phyloP scores from a whole-genome alignment of 305 asterid species.

The Solanum hybrid region DNA sequence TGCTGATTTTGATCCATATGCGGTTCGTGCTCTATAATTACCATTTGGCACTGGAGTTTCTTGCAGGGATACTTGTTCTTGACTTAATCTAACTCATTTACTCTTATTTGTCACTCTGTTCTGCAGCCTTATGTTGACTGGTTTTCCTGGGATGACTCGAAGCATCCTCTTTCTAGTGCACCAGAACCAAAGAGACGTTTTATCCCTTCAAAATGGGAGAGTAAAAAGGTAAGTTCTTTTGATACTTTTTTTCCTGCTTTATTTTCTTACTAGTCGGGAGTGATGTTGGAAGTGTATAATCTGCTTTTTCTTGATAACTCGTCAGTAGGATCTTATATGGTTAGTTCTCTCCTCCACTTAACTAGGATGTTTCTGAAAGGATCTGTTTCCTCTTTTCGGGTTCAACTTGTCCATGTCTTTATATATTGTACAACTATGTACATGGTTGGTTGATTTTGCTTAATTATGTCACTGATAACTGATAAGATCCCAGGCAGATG shows the following conservation, averaged over 20 bases:
- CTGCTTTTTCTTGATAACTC: neutral
- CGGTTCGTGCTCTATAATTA: slow-evolving; percentile 39
- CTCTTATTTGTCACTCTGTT: neutral
- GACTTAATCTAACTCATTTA: neutral
- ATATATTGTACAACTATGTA: neutral
- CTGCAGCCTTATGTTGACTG: slow-evolving; percentile 83
- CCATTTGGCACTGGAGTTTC: neutral
- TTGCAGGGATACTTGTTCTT: neutral
- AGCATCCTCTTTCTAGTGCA: slow-evolving; percentile 81
- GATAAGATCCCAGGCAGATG: neutral
- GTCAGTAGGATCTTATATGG: neutral
- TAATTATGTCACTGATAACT: neutral
- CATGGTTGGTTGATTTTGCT: neutral
- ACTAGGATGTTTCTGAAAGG: neutral
- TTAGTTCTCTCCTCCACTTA: neutral
- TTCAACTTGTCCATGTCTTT: neutral
- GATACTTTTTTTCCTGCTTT: neutral
- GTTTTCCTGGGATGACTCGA: slow-evolving; percentile 67
- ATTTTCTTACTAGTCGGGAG: neutral
- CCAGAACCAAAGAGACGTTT: slow-evolving; percentile 99
- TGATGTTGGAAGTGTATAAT: neutral
- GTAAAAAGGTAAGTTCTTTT: slow-evolving; percentile 45
- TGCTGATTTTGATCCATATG: slow-evolving; percentile 79
- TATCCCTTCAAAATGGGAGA: slow-evolving; percentile 90
- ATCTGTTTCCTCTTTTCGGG: neutral